Evolutionary conservation across 2,329 filamentous ascomycete species (phyloP), one percentile per base, ranked within the genome.

Genomic region (Trichoderma sp.): DNA sequence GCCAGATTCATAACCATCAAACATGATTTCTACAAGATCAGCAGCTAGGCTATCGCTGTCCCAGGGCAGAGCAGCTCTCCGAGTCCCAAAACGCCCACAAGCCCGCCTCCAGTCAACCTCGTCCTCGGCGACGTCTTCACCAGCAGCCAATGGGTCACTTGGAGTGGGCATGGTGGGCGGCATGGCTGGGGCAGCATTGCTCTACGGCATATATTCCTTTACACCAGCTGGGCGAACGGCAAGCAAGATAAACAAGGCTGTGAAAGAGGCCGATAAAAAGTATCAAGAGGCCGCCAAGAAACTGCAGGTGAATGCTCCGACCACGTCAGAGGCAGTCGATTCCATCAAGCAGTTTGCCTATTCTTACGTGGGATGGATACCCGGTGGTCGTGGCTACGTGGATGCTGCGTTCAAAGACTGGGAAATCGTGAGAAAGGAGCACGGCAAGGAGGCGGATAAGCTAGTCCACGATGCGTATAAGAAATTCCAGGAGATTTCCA

Each of bases 361-460:
- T 74, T 87, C 87, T 27, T 93, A 93, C 74, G 89, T 90, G 2
- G 82, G 81, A 3, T 92, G 90, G 83, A 86, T 94, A 34, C 91
- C 91, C 0, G 91, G 91, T 13, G 90, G 88, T 2, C 85, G 85
- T 34, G 79, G 83, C 56, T 92, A 91, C 72, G 86, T 93, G 57
- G 89, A 93, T 74, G 78, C 82, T 1, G 87, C 86, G 0, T 94
- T 93, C 78, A 82, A 90, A 27, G 90, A 93, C 72, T 81, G 92
- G 52, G 90, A 93, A 58, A 86, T 84, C 35, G 83, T 93, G 34
- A 85, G 88, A 53, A 78, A 86, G 70, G 89, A 90, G 74, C 90
- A 93, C 76, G 83, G 85, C 54, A 83, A 90, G 0, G 90, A 93
- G 75, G 89, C 92, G 7, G 89, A 93, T 73, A 78, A 87, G 73